Conservation (phyloP, 2,329 filamentous ascomycete species). For the Cadophora gregata region DNA sequence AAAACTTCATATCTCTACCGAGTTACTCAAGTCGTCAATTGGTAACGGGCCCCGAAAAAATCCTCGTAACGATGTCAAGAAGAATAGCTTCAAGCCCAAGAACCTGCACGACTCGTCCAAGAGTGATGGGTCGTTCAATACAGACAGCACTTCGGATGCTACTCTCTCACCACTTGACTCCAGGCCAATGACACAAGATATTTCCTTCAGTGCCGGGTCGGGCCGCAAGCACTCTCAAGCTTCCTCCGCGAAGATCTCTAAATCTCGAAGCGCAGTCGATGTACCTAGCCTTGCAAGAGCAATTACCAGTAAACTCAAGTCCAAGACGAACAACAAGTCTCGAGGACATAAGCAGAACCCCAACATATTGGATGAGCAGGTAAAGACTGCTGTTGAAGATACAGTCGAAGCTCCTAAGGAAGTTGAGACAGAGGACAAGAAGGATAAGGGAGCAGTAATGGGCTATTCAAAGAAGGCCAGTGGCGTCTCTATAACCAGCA, state of each 20-base stretch:
- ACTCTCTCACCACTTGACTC: slow-evolving; percentile 13
- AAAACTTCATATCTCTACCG: background rate
- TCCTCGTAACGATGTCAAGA: background rate
- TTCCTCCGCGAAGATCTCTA: background rate
- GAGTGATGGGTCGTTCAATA: slow-evolving; percentile 18
- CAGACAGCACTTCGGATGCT: slow-evolving; percentile 18
- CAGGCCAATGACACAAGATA: background rate
- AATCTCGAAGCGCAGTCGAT: slow-evolving; percentile 8
- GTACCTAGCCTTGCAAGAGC: background rate
- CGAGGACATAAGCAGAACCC: background rate
- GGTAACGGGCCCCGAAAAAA: background rate
- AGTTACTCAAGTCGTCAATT: background rate
- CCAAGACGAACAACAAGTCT: background rate
- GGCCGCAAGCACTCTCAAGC: slow-evolving; percentile 28
- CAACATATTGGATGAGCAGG: background rate
- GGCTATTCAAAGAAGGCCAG: slow-evolving; percentile 23
- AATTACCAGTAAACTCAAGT: background rate
- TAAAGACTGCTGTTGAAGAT: background rate
- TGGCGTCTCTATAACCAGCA: slow-evolving; percentile 10
- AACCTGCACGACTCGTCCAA: slow-evolving; percentile 10
- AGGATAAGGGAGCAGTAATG: background rate
- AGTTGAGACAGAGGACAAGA: background rate
- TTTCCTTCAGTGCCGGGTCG: slow-evolving; percentile 23
- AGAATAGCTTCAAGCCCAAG: slow-evolving; percentile 21
- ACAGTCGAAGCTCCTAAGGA: background rate